Base-by-base conservation (phyloP, 1,284 basidiomycete species). In the Heterobasidion parviporum region DNA sequence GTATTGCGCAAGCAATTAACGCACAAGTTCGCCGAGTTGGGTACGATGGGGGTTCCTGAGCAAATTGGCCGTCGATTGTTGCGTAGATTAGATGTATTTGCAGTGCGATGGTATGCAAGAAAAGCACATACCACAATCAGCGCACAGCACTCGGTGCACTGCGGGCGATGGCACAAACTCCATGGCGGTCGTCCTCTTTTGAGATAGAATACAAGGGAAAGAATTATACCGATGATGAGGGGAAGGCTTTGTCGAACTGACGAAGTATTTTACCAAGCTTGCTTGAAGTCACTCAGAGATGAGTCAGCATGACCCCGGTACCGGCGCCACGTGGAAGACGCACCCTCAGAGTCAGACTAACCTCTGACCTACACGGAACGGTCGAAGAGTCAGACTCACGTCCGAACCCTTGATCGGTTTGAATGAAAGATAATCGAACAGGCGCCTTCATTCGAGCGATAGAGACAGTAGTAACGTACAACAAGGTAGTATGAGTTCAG, bases 11-110 rank as follows among this genome's bases (percentile, higher is more conserved):
- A 74, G 68, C 94, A 96, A 54, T 83, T 85, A n/a, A 95, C 89
- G 72, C 96, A 98, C 47, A 98, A 79, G 75, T 98, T 98, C 54
- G 96, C 94, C 61, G 92, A 93, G 72, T 98, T 98, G 36, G 96
- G 92, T 52, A 90, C 85, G 67, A 98, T 99, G 54, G 92, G 92
- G n/a, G 86, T 91, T 58, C 94, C 94, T 88, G 59, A 38, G 41
- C 12, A 38, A 12, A 8, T 12, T 35, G 14, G 18, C 12, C 20
- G 45, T 15, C 6, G 7, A 48, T 50, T 16, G 53, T 47, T 48
- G 43, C 6, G 16, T 8, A 44, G 15, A 9, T 44, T 34, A 35
- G 46, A 18, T 12, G 44, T 33, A 5, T 38, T 10, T 45, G 54
- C 16, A 52, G 50, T 15, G 50, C 6, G 65, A 76, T 49, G 12